A percentile compares a stretch with the other conserved stretches of the same genome.
Evolutionary conservation across 768 basidiomycete genomes (phyloP).

Genomic region (Tylopilus plumbeoviolaceoides): DNA sequence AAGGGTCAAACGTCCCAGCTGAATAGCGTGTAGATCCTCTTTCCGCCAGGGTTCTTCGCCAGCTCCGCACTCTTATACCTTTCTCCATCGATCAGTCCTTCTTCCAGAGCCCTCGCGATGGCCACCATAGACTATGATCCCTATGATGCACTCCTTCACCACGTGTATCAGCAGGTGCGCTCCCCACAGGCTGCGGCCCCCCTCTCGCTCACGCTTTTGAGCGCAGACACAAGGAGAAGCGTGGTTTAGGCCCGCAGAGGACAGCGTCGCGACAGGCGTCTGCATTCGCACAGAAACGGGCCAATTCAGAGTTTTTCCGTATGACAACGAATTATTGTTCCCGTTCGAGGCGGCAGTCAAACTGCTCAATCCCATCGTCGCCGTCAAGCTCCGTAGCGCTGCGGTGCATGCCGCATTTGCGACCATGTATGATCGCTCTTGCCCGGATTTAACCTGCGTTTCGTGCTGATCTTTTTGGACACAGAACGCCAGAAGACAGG

Average conservation of each 20-base stretch:
- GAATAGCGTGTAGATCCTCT: background rate
- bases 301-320: slow-evolving; percentile 77
- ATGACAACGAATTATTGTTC: slow-evolving; percentile 67
- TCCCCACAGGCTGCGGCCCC: background rate
- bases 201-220: slow-evolving; percentile 10
- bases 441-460: background rate
- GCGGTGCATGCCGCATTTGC: slow-evolving; percentile 77
- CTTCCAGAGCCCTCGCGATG: slow-evolving; percentile 2
- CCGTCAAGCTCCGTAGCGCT: slow-evolving; percentile 74
- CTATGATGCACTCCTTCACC: slow-evolving; percentile 75
- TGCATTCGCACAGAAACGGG: slow-evolving; percentile 66
- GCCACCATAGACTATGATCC: slow-evolving; percentile 69
- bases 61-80: slow-evolving; percentile 13
- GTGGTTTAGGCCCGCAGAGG: slow-evolving; percentile 82
- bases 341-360: slow-evolving; percentile 78
- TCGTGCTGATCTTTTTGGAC: background rate
- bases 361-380: slow-evolving; percentile 75
- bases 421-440: slow-evolving; percentile 49
- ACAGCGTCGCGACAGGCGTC: slow-evolving; percentile 72
- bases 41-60: background rate
- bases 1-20: background rate
- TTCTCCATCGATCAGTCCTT: background rate
- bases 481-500: slow-evolving; percentile 48
- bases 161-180: slow-evolving; percentile 71
- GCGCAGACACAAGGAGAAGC: slow-evolving; percentile 73